Base-by-base conservation (phyloP, 106 monocot species). In the Gastrodia elata region DNA sequence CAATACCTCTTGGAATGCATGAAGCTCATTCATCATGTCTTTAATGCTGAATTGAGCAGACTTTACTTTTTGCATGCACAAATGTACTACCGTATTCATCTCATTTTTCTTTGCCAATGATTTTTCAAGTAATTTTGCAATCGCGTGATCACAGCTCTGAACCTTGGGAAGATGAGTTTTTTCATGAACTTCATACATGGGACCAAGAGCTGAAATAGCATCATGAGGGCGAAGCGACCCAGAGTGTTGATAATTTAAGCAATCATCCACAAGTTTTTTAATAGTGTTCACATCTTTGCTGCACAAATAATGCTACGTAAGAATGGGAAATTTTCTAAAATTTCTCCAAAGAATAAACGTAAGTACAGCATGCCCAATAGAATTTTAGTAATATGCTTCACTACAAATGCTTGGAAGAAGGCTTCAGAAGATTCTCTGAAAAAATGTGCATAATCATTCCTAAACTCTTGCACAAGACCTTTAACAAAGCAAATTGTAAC, bases 161-260 rank as follows among this genome's bases (percentile, higher is more conserved):
- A 89, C 81, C 72, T 89, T 88, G 38, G 91, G 89, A 15, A 99
- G 81, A 65, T 88, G 81, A 73, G 77, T 80, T 67, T 84, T 91
- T 65, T 99, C 98, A 81, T 99, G 98, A 55, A 82, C 88, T 46
- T 99, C 87, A 71, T 93, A 93, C 79, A 91, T 99, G 3, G 93
- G 93, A 35, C 98, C 93, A 64, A 99, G 89, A 37, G 87, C 93
- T 32, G 93, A 93, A 79, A 99, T 79, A 18, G 98, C 93, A 72
- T 93, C 93, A 73, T 99, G 93, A 48, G 91, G 89, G 38, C 88
- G 80, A 38, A 91, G 78, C 2, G 88, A 89, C 2, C 78, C 72
- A 67, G 98, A 93, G 24, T 85, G 30, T 48, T 91, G 83, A 43
- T 74, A 73, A 65, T 73, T 91, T 55, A 85, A 76, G 73, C 79